Evolutionary conservation across 257 asterid genomes (phyloP), one percentile per base, ranked within the genome.

Genomic region (Rhazya stricta): DNA sequence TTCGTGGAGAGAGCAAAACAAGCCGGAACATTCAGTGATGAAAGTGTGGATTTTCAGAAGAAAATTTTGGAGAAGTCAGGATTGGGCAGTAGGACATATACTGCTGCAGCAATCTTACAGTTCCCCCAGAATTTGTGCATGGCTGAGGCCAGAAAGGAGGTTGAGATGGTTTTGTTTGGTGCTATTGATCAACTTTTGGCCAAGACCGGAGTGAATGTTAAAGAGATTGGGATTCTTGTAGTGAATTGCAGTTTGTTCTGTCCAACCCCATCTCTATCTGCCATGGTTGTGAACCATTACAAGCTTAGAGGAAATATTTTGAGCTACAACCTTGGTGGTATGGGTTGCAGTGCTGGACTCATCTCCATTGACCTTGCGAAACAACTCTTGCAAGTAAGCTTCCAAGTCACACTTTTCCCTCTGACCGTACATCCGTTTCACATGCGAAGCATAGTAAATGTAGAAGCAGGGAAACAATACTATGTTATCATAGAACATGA

Each of bases 281-380:
- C 93, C 0, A 89, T 89, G 97, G 27, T 89, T 18, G 89, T 91
- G 27, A 89, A 91, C 63, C 93, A 84, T 37, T 91, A 89, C 77
- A 89, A 91, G 87, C 89, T 91, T 18, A 83, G 93, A 51, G 88
- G 91, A 10, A 91, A 86, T 67, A 77, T 91, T 30, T 61, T 88
- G 83, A 88, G 93, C 87, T 91, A 86, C 30, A 91, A 87, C 60
- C 96, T 91, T 81, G 91, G 97, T 65, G 97, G 97, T 41, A 91
- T 91, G 95, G 95, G 95, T 0, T 91, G 97, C 79, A 91, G 97
- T 76, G 96, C 97, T 43, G 97, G 97, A 1, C 75, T 91, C 15
- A 86, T 91, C 71, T 89, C 97, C 4, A 88, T 89, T 39, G 95
- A 91, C 54, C 95, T 91, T 74, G 97, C 97, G 62, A 88, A 86